Evolutionary conservation across 2,329 filamentous ascomycete species (phyloP).

Genomic region (Stenocarpella maydis): DNA sequence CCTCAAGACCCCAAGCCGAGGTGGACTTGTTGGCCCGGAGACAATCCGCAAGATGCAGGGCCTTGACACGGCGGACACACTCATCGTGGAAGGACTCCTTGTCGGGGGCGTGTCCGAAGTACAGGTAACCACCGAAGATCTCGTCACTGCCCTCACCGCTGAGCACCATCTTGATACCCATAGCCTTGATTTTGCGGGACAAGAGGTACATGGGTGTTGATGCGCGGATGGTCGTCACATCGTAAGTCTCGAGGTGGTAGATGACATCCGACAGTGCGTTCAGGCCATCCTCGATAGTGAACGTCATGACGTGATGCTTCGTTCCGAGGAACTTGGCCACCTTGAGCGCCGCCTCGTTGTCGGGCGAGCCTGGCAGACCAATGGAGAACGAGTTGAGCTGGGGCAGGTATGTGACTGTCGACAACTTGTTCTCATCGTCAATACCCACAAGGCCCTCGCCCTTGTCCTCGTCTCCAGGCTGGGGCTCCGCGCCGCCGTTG

Average conservation of each 20-base stretch:
- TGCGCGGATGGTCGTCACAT: slow-evolving; percentile 97
- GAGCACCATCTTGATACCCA: slow-evolving; percentile 99
- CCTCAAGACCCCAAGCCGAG: slow-evolving; percentile 96
- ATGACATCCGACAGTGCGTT: slow-evolving; percentile 98
- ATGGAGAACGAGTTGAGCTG: slow-evolving; percentile 99
- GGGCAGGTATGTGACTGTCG: slow-evolving; percentile 88
- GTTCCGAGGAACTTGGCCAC: slow-evolving; percentile 97
- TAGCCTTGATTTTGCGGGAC: slow-evolving; percentile 98
- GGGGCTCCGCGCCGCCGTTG: slow-evolving; percentile 49
- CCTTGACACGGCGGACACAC: slow-evolving; percentile 92
- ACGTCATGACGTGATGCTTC: slow-evolving; percentile 97
- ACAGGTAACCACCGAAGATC: slow-evolving; percentile 97
- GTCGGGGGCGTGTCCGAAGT: slow-evolving; percentile 95
- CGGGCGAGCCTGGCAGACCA: slow-evolving; percentile 89
- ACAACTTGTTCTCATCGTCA: slow-evolving; percentile 89
- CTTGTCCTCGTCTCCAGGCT: slow-evolving; percentile 61
- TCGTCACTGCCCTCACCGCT: slow-evolving; percentile 97
- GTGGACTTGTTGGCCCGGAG: slow-evolving; percentile 99
- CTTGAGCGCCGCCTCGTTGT: slow-evolving; percentile 89
- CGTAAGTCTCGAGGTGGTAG: slow-evolving; percentile 96
- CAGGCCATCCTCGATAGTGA: slow-evolving; percentile 96
- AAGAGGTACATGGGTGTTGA: slow-evolving; percentile 99
- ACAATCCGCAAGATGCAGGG: slow-evolving; percentile 96
- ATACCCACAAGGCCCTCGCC: slow-evolving; percentile 87
- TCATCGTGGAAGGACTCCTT: slow-evolving; percentile 95